Evolutionary conservation across 306 rosid genomes (phyloP).

Genomic region (Quercus wislizeni): DNA sequence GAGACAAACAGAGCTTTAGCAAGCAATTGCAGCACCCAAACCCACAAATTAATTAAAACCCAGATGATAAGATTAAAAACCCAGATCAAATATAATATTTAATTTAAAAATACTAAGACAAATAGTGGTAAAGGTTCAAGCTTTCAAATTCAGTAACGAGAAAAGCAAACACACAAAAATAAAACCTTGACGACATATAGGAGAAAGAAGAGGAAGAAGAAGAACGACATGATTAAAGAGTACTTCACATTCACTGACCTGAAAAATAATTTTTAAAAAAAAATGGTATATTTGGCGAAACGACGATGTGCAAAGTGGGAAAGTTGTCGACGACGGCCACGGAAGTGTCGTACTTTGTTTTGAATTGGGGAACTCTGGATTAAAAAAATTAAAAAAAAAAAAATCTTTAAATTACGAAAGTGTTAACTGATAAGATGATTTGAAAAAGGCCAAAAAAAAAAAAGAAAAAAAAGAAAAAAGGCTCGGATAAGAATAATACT

Average conservation of each 20-base stretch:
- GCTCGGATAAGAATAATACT: no score
- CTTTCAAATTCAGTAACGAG: not conserved
- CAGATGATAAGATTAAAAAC: not conserved
- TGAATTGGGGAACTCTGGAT: not conserved
- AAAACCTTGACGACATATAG: not conserved
- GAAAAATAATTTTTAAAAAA: not conserved
- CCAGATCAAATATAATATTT: not conserved
- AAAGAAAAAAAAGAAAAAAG: no score
- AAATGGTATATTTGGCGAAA: not conserved
- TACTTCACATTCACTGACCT: not conserved
- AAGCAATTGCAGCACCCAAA: not conserved
- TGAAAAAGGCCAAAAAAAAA: not conserved
- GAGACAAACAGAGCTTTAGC: not conserved
- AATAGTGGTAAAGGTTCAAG: not conserved
- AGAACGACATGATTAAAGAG: not conserved
- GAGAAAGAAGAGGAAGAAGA: not conserved
- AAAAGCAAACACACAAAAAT: not conserved
- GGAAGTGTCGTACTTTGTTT: not conserved
- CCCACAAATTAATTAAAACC: no score
- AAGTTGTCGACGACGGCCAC: slow-evolving; percentile 1
- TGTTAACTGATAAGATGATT: not conserved
- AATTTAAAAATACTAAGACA: not conserved
- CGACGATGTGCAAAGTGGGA: not conserved
- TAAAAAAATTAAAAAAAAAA: no score
- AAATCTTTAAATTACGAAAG: not conserved